These are phyloP conservation scores for Uromyces viciae-fabae DNA, from an alignment of 1,284 basidiomycete species.

Conservation along the genomic window DNA sequence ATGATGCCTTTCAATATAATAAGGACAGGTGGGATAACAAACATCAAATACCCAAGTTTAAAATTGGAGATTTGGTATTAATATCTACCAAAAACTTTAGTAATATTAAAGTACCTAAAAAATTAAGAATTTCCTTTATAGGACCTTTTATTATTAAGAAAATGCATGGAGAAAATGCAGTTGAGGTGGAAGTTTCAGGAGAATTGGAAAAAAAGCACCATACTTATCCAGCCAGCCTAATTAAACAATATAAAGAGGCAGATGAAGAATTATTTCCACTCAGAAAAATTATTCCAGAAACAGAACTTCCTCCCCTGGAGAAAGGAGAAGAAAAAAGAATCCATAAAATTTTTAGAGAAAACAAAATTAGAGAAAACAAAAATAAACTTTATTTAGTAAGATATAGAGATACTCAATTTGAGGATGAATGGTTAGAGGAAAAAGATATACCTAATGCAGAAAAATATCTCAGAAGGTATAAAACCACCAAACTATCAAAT, in stretches of 20 bases:
- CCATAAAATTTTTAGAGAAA: background rate
- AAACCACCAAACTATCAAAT: too few species aligned
- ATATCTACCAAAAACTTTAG: background rate
- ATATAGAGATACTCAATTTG: background rate
- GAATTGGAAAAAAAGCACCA: background rate
- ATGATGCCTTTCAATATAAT: background rate
- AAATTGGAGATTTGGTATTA: background rate
- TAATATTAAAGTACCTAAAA: background rate
- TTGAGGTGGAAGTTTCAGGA: background rate
- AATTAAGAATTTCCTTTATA: background rate
- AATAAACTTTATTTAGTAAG: background rate
- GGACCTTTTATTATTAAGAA: background rate
- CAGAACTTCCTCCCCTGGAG: background rate
- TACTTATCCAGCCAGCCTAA: background rate
- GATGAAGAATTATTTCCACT: background rate
- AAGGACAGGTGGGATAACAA: conserved; percentile 14
- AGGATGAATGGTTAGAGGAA: background rate
- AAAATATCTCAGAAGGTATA: background rate
- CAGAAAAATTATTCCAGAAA: background rate
- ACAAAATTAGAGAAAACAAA: background rate
- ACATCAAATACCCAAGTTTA: background rate
- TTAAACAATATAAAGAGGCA: background rate
- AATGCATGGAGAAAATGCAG: background rate
- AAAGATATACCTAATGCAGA: background rate
- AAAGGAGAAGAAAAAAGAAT: background rate